Percentiles rank a stretch among this genome's conserved stretches.
phyloP scores from a whole-genome alignment of 2,329 filamentous ascomycete species.

The Curvularia sp. region DNA sequence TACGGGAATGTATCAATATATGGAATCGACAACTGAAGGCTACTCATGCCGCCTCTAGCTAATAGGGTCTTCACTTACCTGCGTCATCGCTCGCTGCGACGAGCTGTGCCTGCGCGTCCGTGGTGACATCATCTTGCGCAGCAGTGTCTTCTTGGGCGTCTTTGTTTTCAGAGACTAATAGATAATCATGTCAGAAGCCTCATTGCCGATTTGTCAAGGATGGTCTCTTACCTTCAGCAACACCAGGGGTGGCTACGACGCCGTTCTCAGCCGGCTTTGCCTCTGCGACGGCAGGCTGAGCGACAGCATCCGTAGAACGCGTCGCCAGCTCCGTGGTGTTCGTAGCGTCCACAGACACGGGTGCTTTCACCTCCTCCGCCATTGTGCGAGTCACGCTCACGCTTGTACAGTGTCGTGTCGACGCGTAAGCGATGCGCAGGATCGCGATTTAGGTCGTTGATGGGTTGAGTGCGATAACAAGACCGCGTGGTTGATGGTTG shows the following conservation, averaged over 20 bases:
- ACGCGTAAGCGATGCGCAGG: slow-evolving; percentile 46
- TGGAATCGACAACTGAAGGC: not conserved
- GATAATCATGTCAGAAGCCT: slow-evolving; percentile 29
- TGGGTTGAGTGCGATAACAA: slow-evolving; percentile 35
- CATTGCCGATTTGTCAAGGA: slow-evolving; percentile 2
- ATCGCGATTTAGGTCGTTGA: slow-evolving; percentile 42
- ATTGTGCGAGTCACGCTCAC: slow-evolving; percentile 45
- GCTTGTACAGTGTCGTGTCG: slow-evolving; percentile 42
- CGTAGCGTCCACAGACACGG: slow-evolving; percentile 35
- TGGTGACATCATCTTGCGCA: slow-evolving; percentile 32
- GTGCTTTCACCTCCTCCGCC: slow-evolving; percentile 47
- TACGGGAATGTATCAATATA: slow-evolving; percentile 30
- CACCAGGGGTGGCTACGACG: slow-evolving; percentile 38
- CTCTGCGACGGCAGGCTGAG: slow-evolving; percentile 39
- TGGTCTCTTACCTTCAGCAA: slow-evolving; percentile 40
- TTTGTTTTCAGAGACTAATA: slow-evolving; percentile 31
- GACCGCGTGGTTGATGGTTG: slow-evolving; percentile 44
- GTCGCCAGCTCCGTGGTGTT: slow-evolving; percentile 42
- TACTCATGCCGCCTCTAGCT: slow-evolving; percentile 5
- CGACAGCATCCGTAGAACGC: slow-evolving; percentile 40
- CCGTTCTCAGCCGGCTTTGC: slow-evolving; percentile 40
- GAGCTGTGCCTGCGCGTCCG: slow-evolving; percentile 37
- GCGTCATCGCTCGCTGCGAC: slow-evolving; percentile 28
- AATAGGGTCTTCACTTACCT: slow-evolving; percentile 30
- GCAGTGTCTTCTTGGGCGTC: slow-evolving; percentile 28